Evolutionary conservation across 108 stramenopile species (phyloP).

Genomic region (Mediolabrus comicus): DNA sequence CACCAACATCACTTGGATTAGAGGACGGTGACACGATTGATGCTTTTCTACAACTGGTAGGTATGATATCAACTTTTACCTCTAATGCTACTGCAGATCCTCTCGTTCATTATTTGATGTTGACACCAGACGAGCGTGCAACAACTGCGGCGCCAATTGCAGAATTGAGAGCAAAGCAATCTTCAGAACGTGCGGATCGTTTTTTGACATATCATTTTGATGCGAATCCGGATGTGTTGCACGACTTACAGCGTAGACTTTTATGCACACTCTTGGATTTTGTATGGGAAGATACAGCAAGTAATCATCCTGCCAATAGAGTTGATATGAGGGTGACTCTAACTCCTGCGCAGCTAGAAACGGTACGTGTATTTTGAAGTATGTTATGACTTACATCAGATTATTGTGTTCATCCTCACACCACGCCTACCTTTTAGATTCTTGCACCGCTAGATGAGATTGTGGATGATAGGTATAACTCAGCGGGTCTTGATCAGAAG

Average conservation of each 20-base stretch:
- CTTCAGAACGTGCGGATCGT: neutral
- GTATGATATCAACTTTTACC: conserved; percentile 32
- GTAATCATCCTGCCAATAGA: no score
- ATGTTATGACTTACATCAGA: neutral
- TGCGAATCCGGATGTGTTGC: conserved; percentile 1
- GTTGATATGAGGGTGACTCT: conserved; percentile 5
- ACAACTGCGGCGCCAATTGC: conserved; percentile 4
- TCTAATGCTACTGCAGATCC: conserved; percentile 17
- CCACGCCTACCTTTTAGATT: neutral
- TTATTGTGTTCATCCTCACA: neutral
- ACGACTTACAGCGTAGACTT: neutral
- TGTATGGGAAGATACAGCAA: neutral
- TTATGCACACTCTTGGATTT: conserved; percentile 10
- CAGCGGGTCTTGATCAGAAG: neutral
- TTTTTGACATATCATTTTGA: conserved; percentile 1
- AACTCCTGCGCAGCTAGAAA: neutral
- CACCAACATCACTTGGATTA: conserved; percentile 59
- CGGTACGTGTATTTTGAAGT: conserved; percentile 6
- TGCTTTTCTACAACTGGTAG: conserved; percentile 31
- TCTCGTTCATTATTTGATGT: conserved; percentile 21
- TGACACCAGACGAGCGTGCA: conserved; percentile 24
- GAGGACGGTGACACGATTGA: conserved; percentile 53
- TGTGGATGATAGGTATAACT: conserved; percentile 1
- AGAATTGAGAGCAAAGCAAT: neutral
- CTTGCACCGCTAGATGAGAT: conserved; percentile 1